Base-by-base conservation (phyloP, 2,329 filamentous ascomycete species). In the Chaetomiaceae sp. region DNA sequence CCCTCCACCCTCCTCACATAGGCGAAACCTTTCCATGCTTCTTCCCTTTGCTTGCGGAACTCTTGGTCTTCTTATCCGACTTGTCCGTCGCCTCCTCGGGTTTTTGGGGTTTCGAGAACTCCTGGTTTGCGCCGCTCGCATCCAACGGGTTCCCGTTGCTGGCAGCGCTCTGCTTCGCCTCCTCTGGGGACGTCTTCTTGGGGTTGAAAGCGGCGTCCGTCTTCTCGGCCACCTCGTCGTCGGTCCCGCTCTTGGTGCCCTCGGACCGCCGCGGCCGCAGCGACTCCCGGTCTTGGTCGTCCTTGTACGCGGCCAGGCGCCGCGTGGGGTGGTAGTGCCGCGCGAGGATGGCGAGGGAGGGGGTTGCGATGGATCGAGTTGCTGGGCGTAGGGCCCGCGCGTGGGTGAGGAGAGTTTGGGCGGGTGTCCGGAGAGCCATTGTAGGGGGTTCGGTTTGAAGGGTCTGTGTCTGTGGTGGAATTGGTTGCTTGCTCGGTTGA, bases 171-270 rank as follows among this genome's bases (percentile, higher is more conserved):
- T 68, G 57, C 58, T 71, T 77, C 68, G 82, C 79, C 19, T 68
- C 62, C 63, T 89, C 83, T 0, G 89, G 89, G 17, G 75, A 70
- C 21, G 86, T 91, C 65, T 79, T 80, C 49, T 74, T 68, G 0
- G 83, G 81, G 63, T 89, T 77, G 67, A 87, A 95, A 1, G 89
- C 85, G 0, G 83, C 77, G 37, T 83, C 74, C 25, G 75, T 70
- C 25, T 75, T 71, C 0, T 77, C 74, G 0, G 83, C 76, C 12
- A 71, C 69, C 38, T 79, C 74, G 40, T 83, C 73, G 59, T 86
- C 87, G 0, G 79, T 80, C 3, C 81, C 86, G 44, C 81, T 82
- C 63, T 85, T 81, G 51, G 81, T 80, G 68, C 84, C 81, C 64
- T 95, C 87, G 48, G 77, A 81, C 2, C 77, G 69, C 30, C 79